Conservation (phyloP, 768 basidiomycete genomes). For the Auriscalpium orientale region DNA sequence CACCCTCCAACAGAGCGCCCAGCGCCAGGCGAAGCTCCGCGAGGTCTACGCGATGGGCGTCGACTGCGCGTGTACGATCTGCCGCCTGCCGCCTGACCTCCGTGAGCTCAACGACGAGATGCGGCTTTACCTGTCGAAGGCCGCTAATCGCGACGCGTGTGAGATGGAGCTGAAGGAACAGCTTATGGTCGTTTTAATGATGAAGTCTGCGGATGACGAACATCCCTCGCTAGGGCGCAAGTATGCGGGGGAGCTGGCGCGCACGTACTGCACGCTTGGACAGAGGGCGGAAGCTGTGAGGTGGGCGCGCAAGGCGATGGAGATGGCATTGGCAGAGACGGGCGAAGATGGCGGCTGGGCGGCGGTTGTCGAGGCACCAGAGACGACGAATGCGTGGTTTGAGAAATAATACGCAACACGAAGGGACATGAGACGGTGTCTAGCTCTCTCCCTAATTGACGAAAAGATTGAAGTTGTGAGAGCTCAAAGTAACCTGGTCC, state of each 20-base stretch:
- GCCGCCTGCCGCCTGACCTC: constrained; percentile 13
- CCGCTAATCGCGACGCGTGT: not conserved
- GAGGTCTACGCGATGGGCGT: constrained; percentile 23
- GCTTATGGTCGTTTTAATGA: not conserved
- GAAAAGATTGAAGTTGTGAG: too few relatives aligned
- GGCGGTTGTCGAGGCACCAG: constrained; percentile 5
- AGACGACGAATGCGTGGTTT: not conserved
- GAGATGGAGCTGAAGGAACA: not conserved
- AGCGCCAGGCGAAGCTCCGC: constrained; percentile 20
- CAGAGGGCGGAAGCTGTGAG: not conserved
- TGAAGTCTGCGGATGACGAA: constrained; percentile 2
- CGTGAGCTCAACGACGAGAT: constrained; percentile 1
- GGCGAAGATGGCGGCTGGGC: constrained; percentile 10
- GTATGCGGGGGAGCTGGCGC: constrained; percentile 1
- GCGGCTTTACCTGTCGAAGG: constrained; percentile 7
- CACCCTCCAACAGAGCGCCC: constrained; percentile 5
- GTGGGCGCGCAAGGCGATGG: constrained; percentile 8
- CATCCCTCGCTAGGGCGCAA: constrained; percentile 2
- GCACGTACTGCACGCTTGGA: not conserved
- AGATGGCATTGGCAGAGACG: constrained; percentile 3
- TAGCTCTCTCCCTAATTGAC: not conserved
- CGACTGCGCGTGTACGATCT: constrained; percentile 28
- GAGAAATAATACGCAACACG: not conserved
- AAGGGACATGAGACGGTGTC: too few relatives aligned
- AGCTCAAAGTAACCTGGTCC: too few relatives aligned